Base-by-base conservation (phyloP, 1,284 basidiomycete species). In the Leccinum subspadiceum region DNA sequence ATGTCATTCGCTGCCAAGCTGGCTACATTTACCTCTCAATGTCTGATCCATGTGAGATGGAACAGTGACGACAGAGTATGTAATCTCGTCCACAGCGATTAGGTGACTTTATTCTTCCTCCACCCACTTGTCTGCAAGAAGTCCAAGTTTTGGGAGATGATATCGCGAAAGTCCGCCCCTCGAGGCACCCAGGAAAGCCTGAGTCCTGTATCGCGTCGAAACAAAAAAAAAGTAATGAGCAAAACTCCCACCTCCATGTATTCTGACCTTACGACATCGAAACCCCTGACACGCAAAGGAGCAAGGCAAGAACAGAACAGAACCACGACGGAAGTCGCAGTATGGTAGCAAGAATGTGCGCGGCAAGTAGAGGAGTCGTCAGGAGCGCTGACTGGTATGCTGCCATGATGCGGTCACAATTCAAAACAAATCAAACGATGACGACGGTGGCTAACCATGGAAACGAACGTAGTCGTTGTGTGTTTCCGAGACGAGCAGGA, bases 401-500 rank as follows among this genome's bases (percentile, higher is more conserved):
- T 92, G 64, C 26, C 31, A 31, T 31, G 31, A 59, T 26, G 54
- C n/a, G 60, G 50, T 52, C 51, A 57, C 12, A 35, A 57, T 52
- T 53, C 55, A 64, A n/a, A 62, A 35, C 8, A 24, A n/a, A 53
- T 31, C 26, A 52, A 53, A 59, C 15, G 49, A 31, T 41, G 58
- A 52, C 29, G n/a, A n/a, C 7, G 57, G 24, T 24, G 7, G 49
- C 82, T 67, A 60, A 89, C 89, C 87, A 70, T 92, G 90, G 73
- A 92, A 92, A 58, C 90, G 84, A 63, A 92, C 85, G 67, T 86
- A 90, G 74, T 92, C 90, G 66, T 91, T 92, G 65, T 85, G 83
- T 8, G 87, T 93, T 73, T 93, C 91, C 20, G 87, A 64, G n/a
- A 92, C 83, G 7, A 93, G 81, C 48, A 93, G 76, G 0, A 80